A percentile compares a stretch with the other conserved stretches of the same genome.
phyloP scores from a whole-genome alignment of 495 filamentous ascomycete species.

The Collariella sp. region DNA sequence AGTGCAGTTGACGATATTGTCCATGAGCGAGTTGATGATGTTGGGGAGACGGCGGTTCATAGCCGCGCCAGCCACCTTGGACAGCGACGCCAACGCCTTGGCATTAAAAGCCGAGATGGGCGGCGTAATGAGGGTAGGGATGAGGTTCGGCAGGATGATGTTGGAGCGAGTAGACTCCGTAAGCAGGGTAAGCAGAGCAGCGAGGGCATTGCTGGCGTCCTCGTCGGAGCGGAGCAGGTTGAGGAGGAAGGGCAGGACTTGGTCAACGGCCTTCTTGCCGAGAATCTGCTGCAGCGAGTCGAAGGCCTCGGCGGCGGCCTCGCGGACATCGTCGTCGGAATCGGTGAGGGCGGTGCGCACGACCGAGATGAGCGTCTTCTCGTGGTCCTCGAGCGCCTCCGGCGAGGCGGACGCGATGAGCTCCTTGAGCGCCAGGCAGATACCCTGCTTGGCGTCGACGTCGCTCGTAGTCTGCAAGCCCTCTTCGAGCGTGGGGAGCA shows the following conservation, averaged over 20 bases:
- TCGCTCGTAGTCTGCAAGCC: slow-evolving; percentile 82
- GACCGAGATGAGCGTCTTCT: slow-evolving; percentile 88
- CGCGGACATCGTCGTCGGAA: slow-evolving; percentile 76
- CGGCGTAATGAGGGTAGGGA: slow-evolving; percentile 79
- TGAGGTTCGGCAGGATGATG: slow-evolving; percentile 91
- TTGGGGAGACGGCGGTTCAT: slow-evolving; percentile 83
- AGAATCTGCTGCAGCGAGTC: slow-evolving; percentile 87
- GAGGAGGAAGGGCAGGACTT: slow-evolving; percentile 87
- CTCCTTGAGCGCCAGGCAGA: slow-evolving; percentile 90
- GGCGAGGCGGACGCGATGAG: slow-evolving; percentile 85
- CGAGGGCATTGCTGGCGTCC: slow-evolving; percentile 83
- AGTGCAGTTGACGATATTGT: slow-evolving; percentile 70
- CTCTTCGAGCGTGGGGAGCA: slow-evolving; percentile 88
- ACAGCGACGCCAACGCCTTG: slow-evolving; percentile 80
- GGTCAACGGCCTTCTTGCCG: slow-evolving; percentile 88
- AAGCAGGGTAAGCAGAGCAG: slow-evolving; percentile 83
- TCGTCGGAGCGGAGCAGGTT: slow-evolving; percentile 76
- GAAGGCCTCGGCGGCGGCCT: slow-evolving; percentile 94
- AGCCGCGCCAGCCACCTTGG: slow-evolving; percentile 76
- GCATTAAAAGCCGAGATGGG: slow-evolving; percentile 96
- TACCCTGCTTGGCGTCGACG: slow-evolving; percentile 91
- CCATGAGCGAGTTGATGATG: slow-evolving; percentile 88
- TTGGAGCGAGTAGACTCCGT: slow-evolving; percentile 91
- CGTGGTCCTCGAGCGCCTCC: slow-evolving; percentile 86
- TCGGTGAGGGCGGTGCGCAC: slow-evolving; percentile 91